A percentile compares a stretch with the other conserved stretches of the same genome.
Conservation (phyloP, 768 basidiomycete genomes). For the Clathrus columnatus region DNA sequence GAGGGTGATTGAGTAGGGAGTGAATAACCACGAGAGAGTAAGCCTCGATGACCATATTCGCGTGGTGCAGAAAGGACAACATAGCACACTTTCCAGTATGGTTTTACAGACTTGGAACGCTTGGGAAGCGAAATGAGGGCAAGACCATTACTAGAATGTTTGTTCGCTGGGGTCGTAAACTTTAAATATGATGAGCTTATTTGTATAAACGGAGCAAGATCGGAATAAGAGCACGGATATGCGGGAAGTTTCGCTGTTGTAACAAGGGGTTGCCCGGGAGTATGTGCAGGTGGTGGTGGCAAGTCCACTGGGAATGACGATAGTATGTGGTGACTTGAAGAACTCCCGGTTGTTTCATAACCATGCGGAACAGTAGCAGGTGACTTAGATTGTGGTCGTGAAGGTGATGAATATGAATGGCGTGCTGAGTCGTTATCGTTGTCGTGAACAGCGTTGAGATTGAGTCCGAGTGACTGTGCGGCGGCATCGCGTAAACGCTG, state of each 20-base stretch:
- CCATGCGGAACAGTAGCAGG: neutral
- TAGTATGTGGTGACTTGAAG: neutral
- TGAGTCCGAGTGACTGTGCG: slow-evolving; percentile 67
- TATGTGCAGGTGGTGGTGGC: neutral
- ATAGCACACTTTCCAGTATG: slow-evolving; percentile 57
- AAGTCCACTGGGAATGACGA: neutral
- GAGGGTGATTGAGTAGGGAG: neutral
- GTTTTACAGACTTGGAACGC: slow-evolving; percentile 34
- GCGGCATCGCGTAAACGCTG: slow-evolving; percentile 68
- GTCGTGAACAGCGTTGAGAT: slow-evolving; percentile 26
- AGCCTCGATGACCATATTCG: slow-evolving; percentile 7
- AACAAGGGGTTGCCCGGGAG: slow-evolving; percentile 8
- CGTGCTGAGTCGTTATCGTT: neutral
- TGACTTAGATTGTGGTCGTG: neutral
- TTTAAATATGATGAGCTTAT: slow-evolving; percentile 32
- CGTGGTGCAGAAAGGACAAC: slow-evolving; percentile 40
- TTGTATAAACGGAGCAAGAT: slow-evolving; percentile 45
- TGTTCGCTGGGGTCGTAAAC: slow-evolving; percentile 51
- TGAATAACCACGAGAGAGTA: neutral
- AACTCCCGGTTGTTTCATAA: neutral
- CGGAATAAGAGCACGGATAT: slow-evolving; percentile 51
- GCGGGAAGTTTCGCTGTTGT: slow-evolving; percentile 29
- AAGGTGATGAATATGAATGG: neutral
- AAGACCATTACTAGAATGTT: slow-evolving; percentile 22
- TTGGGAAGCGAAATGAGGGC: slow-evolving; percentile 28